Conservation (phyloP, 331 rosid species). For the Pyrus hybrid region DNA sequence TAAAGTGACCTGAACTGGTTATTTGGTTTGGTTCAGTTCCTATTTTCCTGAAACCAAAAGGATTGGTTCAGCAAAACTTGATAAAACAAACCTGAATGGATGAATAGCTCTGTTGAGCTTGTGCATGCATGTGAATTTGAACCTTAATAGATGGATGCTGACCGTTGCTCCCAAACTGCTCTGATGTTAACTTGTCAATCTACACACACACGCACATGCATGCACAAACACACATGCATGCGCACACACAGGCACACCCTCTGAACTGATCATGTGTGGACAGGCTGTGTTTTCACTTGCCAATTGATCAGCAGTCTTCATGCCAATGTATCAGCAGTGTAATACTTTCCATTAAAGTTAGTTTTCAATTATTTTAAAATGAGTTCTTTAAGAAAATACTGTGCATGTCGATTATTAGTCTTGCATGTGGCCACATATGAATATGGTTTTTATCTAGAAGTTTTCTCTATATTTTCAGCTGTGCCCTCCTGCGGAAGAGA, state of each 20-base stretch:
- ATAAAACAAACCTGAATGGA: background rate
- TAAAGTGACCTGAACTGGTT: background rate
- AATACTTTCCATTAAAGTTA: too few relatives aligned
- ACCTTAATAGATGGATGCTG: background rate
- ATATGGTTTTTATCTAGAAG: background rate
- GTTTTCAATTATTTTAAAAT: background rate
- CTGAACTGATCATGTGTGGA: background rate
- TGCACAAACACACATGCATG: background rate
- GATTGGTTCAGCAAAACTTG: background rate
- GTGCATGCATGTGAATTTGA: background rate
- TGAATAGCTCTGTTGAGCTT: background rate
- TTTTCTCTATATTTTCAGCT: slow-evolving; percentile 35
- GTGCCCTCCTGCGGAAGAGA: slow-evolving; percentile 45
- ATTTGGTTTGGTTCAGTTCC: background rate
- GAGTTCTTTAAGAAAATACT: background rate
- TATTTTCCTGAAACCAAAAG: background rate
- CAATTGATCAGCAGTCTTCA: background rate
- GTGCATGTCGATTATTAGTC: background rate
- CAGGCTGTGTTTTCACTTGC: background rate
- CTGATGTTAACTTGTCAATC: background rate
- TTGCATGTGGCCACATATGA: background rate
- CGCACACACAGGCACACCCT: background rate
- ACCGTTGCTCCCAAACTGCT: background rate
- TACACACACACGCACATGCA: background rate
- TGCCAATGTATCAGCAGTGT: background rate